Base-by-base conservation (phyloP, 371 early-diverging fungal species). In the Haplosporangium sp. region DNA sequence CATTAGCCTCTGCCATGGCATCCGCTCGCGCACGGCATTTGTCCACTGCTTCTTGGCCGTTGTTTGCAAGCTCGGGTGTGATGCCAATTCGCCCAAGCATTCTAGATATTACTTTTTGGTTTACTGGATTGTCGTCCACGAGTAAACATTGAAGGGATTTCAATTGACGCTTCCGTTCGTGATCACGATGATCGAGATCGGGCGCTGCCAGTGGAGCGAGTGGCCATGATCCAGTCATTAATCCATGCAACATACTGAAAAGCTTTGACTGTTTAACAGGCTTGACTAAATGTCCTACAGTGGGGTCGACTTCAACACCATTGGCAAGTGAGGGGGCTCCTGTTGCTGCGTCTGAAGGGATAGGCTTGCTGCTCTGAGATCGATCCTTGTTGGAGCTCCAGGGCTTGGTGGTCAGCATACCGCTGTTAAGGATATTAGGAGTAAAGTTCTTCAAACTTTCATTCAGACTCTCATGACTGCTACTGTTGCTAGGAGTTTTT, bases 121-220 rank as follows among this genome's bases (percentile, higher is more conserved):
- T 87, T 50, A 87, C 82, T 19, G 83, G 84, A 61, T 87, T 87
- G 58, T 87, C 87, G 13, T 87, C 87, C 0, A 84, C 82, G 9
- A 83, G 38, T 19, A 85, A 50, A 39, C 82, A 81, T 17, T 72
- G 61, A 35, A 81, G 38, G 0, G 71, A 50, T 38, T 71, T 66
- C 10, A 81, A 63, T 38, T 81, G 82, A 1, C 57, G 61, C 35
- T 72, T 74, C 17, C 82, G 68, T 13, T 81, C 82, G 8, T 75
- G 59, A 27, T 64, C 82, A 0, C 66, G 69, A 48, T 50, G 35
- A 42, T 57, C 69, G 44, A 27, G 9, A n/a, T 75, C 76, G 0
- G 67, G 75, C 0, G 60, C 66, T 0, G 40, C 72, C 9, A 39
- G 59, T 0, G 82, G 62, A 2, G 72, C 65, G 45, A 55, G 11